Evolutionary conservation across 441 rosid species (phyloP).

Genomic region (Metrosideros polymorpha): DNA sequence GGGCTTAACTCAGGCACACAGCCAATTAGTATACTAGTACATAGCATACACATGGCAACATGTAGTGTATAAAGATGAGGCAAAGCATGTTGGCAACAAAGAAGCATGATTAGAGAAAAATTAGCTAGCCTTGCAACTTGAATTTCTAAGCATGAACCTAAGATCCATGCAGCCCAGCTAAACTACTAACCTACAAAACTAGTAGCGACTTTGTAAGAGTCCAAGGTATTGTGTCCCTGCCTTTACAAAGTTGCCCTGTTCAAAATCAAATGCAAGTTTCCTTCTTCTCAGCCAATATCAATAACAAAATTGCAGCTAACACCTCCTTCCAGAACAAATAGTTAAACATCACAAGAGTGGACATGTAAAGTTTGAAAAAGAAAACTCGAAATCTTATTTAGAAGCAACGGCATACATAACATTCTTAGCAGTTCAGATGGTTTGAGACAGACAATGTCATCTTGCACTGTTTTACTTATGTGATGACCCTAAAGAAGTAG

Average conservation of each 20-base stretch:
- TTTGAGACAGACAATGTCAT: background rate
- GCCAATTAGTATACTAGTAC: slow-evolving; percentile 1
- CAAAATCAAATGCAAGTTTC: background rate
- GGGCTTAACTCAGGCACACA: slow-evolving; percentile 45
- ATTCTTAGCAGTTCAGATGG: background rate
- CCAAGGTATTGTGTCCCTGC: background rate
- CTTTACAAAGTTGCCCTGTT: background rate
- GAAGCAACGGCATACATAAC: background rate
- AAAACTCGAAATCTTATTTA: background rate
- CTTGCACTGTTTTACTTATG: background rate
- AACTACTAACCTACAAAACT: background rate
- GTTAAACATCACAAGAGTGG: background rate
- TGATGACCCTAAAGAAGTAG: background rate
- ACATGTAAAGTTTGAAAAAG: background rate
- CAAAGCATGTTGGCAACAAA: background rate
- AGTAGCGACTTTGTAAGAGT: background rate
- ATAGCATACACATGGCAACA: slow-evolving; percentile 1
- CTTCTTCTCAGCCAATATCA: background rate
- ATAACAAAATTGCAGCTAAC: background rate
- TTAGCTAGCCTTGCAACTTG: background rate
- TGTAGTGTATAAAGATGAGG: background rate
- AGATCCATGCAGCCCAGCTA: background rate
- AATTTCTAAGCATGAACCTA: background rate
- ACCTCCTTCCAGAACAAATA: background rate
- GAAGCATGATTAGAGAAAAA: background rate